Evolutionary conservation across 441 rosid genomes (phyloP).

Genomic region (Aquilaria agallochum): DNA sequence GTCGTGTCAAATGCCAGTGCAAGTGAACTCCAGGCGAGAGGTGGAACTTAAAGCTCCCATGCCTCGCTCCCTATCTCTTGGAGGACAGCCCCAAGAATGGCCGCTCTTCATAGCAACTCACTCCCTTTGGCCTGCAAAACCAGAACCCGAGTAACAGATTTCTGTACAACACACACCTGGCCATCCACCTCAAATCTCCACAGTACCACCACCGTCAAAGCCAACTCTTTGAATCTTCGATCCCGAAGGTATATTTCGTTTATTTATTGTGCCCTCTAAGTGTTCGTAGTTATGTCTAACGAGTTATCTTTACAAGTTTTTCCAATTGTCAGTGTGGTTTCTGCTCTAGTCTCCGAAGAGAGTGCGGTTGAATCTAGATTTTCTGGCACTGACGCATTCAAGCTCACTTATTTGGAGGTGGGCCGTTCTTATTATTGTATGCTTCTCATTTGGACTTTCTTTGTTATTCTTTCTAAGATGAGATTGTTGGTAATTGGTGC

Average conservation of each 20-base stretch:
- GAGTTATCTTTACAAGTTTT: background rate
- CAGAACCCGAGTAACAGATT: slow-evolving; percentile 20
- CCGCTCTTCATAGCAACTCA: slow-evolving; percentile 36
- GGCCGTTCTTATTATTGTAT: slow-evolving; percentile 4
- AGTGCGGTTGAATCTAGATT: slow-evolving; percentile 39
- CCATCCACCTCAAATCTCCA: slow-evolving; percentile 17
- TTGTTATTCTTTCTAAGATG: background rate
- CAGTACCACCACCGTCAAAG: slow-evolving; percentile 14
- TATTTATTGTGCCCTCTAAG: background rate
- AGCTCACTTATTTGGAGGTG: slow-evolving; percentile 87
- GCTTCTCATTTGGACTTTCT: slow-evolving; percentile 4
- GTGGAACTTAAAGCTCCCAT: too few species aligned
- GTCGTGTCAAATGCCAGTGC: slow-evolving; percentile 9
- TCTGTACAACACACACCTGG: slow-evolving; percentile 18
- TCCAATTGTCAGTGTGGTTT: slow-evolving; percentile 5
- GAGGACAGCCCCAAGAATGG: too few species aligned
- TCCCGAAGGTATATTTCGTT: slow-evolving; percentile 20
- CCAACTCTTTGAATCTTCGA: slow-evolving; percentile 26
- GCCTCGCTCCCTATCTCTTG: too few species aligned
- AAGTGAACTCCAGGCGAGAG: too few species aligned
- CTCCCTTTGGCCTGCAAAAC: slow-evolving; percentile 30
- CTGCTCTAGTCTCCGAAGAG: slow-evolving; percentile 61
- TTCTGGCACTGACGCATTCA: slow-evolving; percentile 43
- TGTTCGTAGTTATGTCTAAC: slow-evolving; percentile 21
- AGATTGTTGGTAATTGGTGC: slow-evolving; percentile 12